These are phyloP conservation scores for Ophiocordyceps camponoti-rufipedis DNA, from an alignment of 2,329 filamentous ascomycete species.

Conservation along the genomic window DNA sequence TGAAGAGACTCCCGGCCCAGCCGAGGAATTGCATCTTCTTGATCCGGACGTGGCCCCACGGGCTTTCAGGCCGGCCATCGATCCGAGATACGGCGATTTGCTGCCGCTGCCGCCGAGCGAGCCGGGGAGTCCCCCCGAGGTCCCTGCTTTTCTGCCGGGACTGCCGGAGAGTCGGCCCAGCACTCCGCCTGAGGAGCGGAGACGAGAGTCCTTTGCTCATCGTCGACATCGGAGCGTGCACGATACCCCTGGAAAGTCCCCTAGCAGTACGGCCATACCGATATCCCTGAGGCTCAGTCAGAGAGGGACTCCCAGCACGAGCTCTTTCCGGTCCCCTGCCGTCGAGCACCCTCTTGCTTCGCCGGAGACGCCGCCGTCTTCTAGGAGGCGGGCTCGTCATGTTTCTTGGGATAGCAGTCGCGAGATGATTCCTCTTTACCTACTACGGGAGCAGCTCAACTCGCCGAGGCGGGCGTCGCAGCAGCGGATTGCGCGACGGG, in stretches of 20 bases:
- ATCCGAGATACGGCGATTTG: slow-evolving; percentile 46
- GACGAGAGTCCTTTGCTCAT: slow-evolving; percentile 19
- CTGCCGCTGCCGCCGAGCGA: slow-evolving; percentile 44
- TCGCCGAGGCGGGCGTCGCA: not conserved
- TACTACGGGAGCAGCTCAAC: slow-evolving; percentile 47
- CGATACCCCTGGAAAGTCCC: slow-evolving; percentile 29
- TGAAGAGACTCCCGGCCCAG: slow-evolving; percentile 7
- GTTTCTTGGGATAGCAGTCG: slow-evolving; percentile 44
- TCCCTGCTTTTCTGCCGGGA: slow-evolving; percentile 24
- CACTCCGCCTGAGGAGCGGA: slow-evolving; percentile 28
- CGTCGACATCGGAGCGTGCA: slow-evolving; percentile 30
- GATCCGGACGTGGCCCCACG: slow-evolving; percentile 41
- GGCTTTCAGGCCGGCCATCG: slow-evolving; percentile 44
- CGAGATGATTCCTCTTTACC: slow-evolving; percentile 67
- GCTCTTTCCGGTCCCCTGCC: slow-evolving; percentile 20
- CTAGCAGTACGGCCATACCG: slow-evolving; percentile 39
- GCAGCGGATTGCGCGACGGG: slow-evolving; percentile 10
- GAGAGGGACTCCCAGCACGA: slow-evolving; percentile 20
- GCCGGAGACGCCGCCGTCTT: slow-evolving; percentile 13
- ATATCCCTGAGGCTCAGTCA: slow-evolving; percentile 34
- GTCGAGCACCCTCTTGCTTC: slow-evolving; percentile 13
- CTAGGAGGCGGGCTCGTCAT: slow-evolving; percentile 26
- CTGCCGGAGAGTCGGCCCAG: slow-evolving; percentile 43
- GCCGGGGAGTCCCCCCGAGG: slow-evolving; percentile 26
- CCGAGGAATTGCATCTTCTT: slow-evolving; percentile 17